Evolutionary conservation across 768 basidiomycete genomes (phyloP).

Genomic region (Hericium coralloides): DNA sequence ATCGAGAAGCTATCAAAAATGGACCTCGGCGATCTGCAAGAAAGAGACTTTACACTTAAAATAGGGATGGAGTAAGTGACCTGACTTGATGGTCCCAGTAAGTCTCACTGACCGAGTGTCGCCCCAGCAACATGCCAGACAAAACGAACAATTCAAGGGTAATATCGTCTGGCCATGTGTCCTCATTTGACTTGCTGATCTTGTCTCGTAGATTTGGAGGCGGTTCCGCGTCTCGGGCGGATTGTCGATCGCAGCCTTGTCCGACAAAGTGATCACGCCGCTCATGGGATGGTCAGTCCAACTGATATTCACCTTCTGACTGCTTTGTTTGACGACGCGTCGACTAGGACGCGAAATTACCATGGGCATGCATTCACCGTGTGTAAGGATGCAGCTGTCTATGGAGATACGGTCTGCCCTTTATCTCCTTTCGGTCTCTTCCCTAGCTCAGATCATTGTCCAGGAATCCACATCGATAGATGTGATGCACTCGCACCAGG

Average conservation of each 20-base stretch:
- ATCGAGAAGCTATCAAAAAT: background rate
- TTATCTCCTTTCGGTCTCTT: background rate
- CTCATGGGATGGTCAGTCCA: conserved; percentile 2
- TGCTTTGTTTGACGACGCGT: too few relatives aligned
- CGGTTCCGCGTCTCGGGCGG: conserved; percentile 2
- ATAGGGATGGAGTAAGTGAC: background rate
- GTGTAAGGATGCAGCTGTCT: conserved; percentile 1
- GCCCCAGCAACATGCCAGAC: background rate
- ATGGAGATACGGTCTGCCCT: background rate
- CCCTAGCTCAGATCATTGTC: background rate
- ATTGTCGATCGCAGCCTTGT: background rate
- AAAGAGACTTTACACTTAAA: background rate
- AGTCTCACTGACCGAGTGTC: too few relatives aligned
- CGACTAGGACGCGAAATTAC: background rate
- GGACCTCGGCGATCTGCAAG: background rate
- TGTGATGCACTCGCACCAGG: conserved; percentile 1
- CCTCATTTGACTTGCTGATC: too few relatives aligned
- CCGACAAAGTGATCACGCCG: background rate
- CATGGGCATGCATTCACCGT: conserved; percentile 2
- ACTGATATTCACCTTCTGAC: background rate
- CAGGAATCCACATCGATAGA: conserved; percentile 3
- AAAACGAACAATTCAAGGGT: background rate
- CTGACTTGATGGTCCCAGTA: background rate
- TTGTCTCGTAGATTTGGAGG: background rate
- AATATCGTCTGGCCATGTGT: background rate